Evolutionary conservation across 805 yeast genomes (phyloP).

Genomic region (Clavispora asparagi): DNA sequence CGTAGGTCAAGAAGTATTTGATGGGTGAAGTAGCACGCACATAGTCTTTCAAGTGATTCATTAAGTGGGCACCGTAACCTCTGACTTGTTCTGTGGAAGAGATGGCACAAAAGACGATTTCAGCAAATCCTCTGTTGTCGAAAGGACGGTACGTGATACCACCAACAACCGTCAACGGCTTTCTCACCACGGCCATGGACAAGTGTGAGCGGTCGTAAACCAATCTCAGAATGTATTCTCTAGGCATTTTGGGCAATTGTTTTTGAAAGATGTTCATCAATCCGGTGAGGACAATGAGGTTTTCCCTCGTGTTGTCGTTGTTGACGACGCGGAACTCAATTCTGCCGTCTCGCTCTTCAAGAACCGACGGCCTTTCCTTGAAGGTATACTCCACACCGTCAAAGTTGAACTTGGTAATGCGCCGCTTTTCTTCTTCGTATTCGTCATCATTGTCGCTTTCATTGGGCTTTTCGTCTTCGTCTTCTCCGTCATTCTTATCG

Average conservation of each 20-base stretch:
- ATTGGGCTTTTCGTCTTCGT: slow-evolving; percentile 20
- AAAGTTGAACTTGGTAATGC: slow-evolving; percentile 49
- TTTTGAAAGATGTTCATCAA: slow-evolving; percentile 93
- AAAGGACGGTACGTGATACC: slow-evolving; percentile 97
- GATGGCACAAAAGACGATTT: slow-evolving; percentile 97
- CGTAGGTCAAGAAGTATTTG: slow-evolving; percentile 86
- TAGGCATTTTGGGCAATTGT: slow-evolving; percentile 98
- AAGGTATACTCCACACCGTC: slow-evolving; percentile 80
- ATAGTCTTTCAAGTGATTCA: slow-evolving; percentile 97
- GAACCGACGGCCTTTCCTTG: slow-evolving; percentile 88
- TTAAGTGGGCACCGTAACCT: slow-evolving; percentile 97
- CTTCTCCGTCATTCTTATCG: slow-evolving; percentile 6
- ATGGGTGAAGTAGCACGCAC: slow-evolving; percentile 84
- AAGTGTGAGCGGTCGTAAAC: slow-evolving; percentile 93
- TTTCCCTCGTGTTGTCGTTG: slow-evolving; percentile 85
- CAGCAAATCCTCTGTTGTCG: slow-evolving; percentile 87
- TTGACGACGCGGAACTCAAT: slow-evolving; percentile 96
- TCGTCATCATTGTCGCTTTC: slow-evolving; percentile 42
- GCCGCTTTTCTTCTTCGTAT: slow-evolving; percentile 37
- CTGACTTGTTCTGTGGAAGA: slow-evolving; percentile 96
- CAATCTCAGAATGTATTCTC: slow-evolving; percentile 89
- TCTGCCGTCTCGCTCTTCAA: slow-evolving; percentile 88
- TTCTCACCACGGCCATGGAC: slow-evolving; percentile 92
- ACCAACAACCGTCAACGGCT: slow-evolving; percentile 93
- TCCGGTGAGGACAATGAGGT: slow-evolving; percentile 88